Base-by-base conservation (phyloP, 2,329 filamentous ascomycete genomes). In the Colletotrichum liriopes region DNA sequence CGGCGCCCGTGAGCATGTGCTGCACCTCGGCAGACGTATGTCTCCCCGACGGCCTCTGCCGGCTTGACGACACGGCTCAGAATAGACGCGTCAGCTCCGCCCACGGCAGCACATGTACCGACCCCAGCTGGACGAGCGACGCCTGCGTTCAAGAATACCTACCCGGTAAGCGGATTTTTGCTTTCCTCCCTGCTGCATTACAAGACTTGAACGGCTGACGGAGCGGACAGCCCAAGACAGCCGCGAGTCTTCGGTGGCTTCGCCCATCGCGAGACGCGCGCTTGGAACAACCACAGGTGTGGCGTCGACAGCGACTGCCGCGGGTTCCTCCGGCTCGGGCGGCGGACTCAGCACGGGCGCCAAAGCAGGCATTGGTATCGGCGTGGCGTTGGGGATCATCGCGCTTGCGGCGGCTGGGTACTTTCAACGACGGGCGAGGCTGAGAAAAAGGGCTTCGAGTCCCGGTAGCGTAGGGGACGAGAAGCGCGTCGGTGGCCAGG, bases 331-430 rank as follows among this genome's bases (percentile, higher is more conserved):
- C 11, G 35, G 35, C 12, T 39, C 52, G 26, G 14, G 43, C n/a
- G 32, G 37, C 23, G 54, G 70, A 8, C 66, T 73, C 20, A 41
- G 70, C 47, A 51, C 54, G 23, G 66, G 60, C 32, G 70, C 66
- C 23, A 63, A 73, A 47, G 60, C 70, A 12, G 66, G 66, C 29
- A 61, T 73, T 18, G 70, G 70, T 12, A 47, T 71, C n/a, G 70
- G 65, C 11, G 66, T 65, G 26, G 60, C 43, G 23, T 49, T 65
- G 16, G 70, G 29, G 26, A 55, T 73, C 37, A 14, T 65, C 16
- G 35, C 29, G 43, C 60, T 73, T 2, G 65, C 23, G 32, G 52
- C 49, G 56, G 65, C 64, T 1, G 67, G 51, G 32, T 70, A 70
- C 35, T 7, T 70, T 1, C 67, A 60, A 41, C 54, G 67, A 11